phyloP scores from a whole-genome alignment of 2,329 filamentous ascomycete genomes.

The Parasarocladium wereldwijsianum region DNA sequence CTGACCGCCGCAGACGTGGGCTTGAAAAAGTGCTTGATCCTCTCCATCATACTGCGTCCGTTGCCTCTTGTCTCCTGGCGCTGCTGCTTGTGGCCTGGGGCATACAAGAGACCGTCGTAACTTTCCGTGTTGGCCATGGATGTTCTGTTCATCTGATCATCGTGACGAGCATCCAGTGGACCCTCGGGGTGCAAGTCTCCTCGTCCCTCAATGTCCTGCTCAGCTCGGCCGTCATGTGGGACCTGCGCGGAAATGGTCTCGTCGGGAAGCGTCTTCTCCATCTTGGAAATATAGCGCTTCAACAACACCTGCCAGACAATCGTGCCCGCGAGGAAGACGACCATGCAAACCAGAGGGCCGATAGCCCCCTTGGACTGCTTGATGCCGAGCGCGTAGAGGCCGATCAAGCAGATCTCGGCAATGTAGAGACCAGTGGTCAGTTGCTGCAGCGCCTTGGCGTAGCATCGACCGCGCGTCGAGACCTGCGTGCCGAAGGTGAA shows the following conservation, averaged over 20 bases:
- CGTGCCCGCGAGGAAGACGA: conserved; percentile 1
- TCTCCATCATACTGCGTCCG: not conserved
- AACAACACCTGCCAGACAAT: conserved; percentile 2
- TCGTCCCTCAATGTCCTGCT: conserved; percentile 2
- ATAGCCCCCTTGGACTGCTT: not conserved
- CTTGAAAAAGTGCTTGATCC: conserved; percentile 28
- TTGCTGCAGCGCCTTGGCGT: conserved; percentile 57
- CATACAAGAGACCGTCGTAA: not conserved
- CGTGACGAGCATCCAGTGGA: conserved; percentile 6
- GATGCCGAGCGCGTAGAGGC: conserved; percentile 13
- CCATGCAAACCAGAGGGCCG: conserved; percentile 3
- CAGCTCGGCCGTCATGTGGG: not conserved
- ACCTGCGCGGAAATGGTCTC: not conserved
- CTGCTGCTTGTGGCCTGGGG: not conserved
- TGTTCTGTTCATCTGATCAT: conserved; percentile 13
- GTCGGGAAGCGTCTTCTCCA: conserved; percentile 1
- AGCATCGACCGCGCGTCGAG: conserved; percentile 60
- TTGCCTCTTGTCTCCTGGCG: not conserved
- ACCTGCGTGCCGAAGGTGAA: conserved; percentile 56
- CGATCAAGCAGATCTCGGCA: conserved; percentile 51
- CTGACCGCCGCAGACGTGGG: conserved; percentile 62
- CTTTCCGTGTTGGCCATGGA: not conserved
- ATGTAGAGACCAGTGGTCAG: conserved; percentile 59
- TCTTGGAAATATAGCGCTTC: conserved; percentile 1
- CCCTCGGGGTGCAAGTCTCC: conserved; percentile 10